phyloP scores from a whole-genome alignment of 2,329 filamentous ascomycete species.

The Microsporum audouinii region DNA sequence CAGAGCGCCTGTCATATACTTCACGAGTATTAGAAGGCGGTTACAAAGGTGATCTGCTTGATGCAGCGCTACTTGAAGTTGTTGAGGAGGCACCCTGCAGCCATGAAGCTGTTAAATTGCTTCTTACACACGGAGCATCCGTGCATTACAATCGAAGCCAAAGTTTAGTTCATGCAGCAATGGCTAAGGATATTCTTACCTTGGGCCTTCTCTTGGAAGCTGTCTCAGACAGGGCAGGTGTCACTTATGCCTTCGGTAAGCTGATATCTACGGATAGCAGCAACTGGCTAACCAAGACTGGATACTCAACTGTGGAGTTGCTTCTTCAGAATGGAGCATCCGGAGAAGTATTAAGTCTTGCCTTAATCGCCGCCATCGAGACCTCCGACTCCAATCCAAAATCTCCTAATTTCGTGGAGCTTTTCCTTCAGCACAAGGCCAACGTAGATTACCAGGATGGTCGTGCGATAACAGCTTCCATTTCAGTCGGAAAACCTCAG shows the following conservation, averaged over 20 bases:
- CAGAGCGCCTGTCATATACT: conserved; percentile 11
- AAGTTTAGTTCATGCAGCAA: conserved; percentile 29
- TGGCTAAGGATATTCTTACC: conserved; percentile 9
- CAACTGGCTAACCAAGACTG: conserved; percentile 41
- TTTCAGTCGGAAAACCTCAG: conserved; percentile 42
- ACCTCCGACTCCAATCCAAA: conserved; percentile 29
- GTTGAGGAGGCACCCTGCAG: conserved; percentile 14
- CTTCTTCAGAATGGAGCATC: conserved; percentile 32
- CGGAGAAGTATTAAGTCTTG: conserved; percentile 33
- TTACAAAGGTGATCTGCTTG: conserved; percentile 9
- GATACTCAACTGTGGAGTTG: conserved; percentile 38
- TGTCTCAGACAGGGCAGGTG: conserved; percentile 8
- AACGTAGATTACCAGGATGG: conserved; percentile 45
- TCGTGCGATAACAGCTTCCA: conserved; percentile 40
- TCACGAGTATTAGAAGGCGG: conserved; percentile 17
- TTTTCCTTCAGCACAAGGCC: conserved; percentile 29
- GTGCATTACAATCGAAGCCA: conserved; percentile 47
- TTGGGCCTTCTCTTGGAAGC: conserved; percentile 13
- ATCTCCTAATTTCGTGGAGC: conserved; percentile 35
- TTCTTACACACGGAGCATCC: conserved; percentile 44
- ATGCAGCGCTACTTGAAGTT: conserved; percentile 13
- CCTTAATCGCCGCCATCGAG: conserved; percentile 39
- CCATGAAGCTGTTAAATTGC: conserved; percentile 35
- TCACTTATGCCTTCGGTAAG: conserved; percentile 13
- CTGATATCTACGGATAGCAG: conserved; percentile 6